Evolutionary conservation across 2,329 filamentous ascomycete genomes (phyloP).

Genomic region (Cercospora sp.): DNA sequence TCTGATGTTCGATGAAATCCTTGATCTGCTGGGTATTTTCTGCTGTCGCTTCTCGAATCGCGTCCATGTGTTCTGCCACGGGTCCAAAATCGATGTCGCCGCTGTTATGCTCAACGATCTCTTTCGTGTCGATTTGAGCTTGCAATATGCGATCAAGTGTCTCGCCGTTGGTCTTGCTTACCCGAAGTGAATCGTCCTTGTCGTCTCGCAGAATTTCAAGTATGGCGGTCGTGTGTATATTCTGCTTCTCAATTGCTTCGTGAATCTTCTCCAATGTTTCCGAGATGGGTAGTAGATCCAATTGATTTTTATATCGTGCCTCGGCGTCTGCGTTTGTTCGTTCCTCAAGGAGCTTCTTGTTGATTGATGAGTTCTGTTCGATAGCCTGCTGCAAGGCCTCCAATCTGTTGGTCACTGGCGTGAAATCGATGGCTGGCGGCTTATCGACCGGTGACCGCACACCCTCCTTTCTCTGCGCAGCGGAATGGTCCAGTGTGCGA

Average conservation of each 20-base stretch:
- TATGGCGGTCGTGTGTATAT: slow-evolving; percentile 15
- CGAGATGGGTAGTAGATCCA: slow-evolving; percentile 14
- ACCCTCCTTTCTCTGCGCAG: slow-evolving; percentile 23
- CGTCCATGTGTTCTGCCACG: slow-evolving; percentile 27
- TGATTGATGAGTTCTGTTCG: slow-evolving; percentile 31
- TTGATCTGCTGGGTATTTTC: slow-evolving; percentile 26
- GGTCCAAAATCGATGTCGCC: slow-evolving; percentile 27
- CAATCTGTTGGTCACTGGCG: slow-evolving; percentile 27
- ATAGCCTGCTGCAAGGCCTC: slow-evolving; percentile 32
- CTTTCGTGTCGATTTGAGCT: slow-evolving; percentile 25
- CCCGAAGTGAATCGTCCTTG: slow-evolving; percentile 5
- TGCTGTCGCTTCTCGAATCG: slow-evolving; percentile 26
- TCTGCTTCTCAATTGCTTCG: slow-evolving; percentile 18
- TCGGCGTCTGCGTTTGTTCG: slow-evolving; percentile 17
- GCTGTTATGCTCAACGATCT: slow-evolving; percentile 18
- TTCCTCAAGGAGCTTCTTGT: slow-evolving; percentile 30
- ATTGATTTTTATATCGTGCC: slow-evolving; percentile 9
- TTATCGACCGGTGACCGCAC: not conserved
- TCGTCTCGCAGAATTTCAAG: slow-evolving; percentile 20
- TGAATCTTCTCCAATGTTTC: slow-evolving; percentile 17
- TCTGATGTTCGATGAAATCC: slow-evolving; percentile 25
- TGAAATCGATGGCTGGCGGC: slow-evolving; percentile 22
- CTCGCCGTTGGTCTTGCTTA: not conserved
- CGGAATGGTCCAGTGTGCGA: slow-evolving; percentile 27
- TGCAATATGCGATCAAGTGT: slow-evolving; percentile 24